A percentile compares a stretch with the other conserved stretches of the same genome.
phyloP scores from a whole-genome alignment of 225 moss, liverwort and hornwort species.

The Sphagnum tenellum region DNA sequence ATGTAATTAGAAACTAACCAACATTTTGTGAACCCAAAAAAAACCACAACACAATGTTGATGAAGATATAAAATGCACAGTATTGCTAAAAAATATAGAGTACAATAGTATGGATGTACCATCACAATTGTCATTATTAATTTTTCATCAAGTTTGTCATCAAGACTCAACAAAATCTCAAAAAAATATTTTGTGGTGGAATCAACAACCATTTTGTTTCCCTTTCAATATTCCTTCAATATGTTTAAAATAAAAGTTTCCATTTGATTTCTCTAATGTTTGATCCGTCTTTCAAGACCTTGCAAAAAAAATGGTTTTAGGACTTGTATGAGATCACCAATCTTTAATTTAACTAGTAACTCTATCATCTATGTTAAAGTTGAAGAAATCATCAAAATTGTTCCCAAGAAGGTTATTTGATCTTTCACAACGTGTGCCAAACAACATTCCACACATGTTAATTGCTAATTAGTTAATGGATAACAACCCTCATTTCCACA shows the following conservation, averaged over 20 bases:
- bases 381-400: neutral
- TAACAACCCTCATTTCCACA: too few relatives aligned
- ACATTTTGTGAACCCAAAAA: neutral
- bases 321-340: too few relatives aligned
- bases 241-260: neutral
- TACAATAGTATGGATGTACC: neutral
- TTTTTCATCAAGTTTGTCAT: neutral
- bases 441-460: too few relatives aligned
- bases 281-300: too few relatives aligned
- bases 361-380: neutral
- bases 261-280: neutral
- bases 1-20: constrained; percentile 2
- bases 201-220: too few relatives aligned
- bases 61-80: neutral
- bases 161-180: neutral
- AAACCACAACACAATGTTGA: neutral
- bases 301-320: too few relatives aligned
- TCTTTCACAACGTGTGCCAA: too few relatives aligned
- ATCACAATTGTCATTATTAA: too few relatives aligned
- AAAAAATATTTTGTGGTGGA: constrained; percentile 1
- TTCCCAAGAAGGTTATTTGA: neutral
- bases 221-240: neutral
- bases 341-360: too few relatives aligned
- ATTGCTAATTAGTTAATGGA: too few relatives aligned
- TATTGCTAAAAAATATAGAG: neutral